phyloP scores from a whole-genome alignment of 257 asterid genomes.

The Fraxinus anomala region DNA sequence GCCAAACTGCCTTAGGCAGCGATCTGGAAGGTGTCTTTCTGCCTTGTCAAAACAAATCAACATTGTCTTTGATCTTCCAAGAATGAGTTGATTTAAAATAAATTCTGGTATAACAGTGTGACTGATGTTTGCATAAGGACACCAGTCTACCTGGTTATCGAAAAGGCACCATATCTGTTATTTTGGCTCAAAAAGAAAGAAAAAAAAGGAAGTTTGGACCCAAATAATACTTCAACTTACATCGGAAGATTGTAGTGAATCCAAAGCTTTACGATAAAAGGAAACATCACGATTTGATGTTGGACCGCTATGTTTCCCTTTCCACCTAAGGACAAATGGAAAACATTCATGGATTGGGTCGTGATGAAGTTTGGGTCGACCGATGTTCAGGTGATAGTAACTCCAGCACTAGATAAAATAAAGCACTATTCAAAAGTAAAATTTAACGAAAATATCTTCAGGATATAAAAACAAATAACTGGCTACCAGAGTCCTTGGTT shows the following conservation, averaged over 20 bases:
- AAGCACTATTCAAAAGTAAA: conserved; percentile 24
- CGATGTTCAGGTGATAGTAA: conserved; percentile 85
- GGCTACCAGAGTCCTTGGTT: not conserved
- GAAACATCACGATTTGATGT: conserved; percentile 93
- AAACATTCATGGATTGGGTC: conserved; percentile 93
- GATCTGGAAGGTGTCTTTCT: conserved; percentile 96
- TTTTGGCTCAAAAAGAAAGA: conserved; percentile 9
- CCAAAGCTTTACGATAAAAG: conserved; percentile 84
- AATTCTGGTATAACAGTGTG: conserved; percentile 78
- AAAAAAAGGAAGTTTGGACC: not conserved
- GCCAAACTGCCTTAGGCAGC: conserved; percentile 88
- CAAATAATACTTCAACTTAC: conserved; percentile 40
- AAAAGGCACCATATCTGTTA: conserved; percentile 14
- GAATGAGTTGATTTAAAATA: conserved; percentile 73
- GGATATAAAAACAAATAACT: conserved; percentile 13
- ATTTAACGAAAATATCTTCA: not conserved
- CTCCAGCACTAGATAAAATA: conserved; percentile 90
- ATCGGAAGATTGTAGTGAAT: conserved; percentile 53
- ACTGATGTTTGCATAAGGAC: conserved; percentile 84
- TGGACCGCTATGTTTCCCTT: conserved; percentile 94
- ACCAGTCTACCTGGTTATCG: conserved; percentile 77
- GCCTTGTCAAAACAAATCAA: conserved; percentile 95
- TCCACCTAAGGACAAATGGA: conserved; percentile 97
- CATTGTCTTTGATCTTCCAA: conserved; percentile 95
- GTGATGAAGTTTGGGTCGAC: conserved; percentile 88